Conservation (phyloP, 2,329 filamentous ascomycete genomes). For the Curvularia sp. region DNA sequence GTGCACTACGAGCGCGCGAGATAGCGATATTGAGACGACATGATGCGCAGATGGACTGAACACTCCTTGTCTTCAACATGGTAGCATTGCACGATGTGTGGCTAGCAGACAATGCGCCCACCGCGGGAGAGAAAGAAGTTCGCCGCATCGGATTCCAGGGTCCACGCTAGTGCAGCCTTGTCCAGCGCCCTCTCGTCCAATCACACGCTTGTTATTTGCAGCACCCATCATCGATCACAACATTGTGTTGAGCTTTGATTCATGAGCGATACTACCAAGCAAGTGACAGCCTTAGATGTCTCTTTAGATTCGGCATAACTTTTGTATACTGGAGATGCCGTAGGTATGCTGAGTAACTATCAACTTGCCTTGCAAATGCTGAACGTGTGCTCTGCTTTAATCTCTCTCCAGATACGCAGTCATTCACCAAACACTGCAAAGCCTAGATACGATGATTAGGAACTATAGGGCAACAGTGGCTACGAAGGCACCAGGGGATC, state of each 20-base stretch:
- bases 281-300: neutral
- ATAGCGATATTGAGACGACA: conserved; percentile 44
- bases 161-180: conserved; percentile 29
- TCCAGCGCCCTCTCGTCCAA: conserved; percentile 26
- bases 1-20: conserved; percentile 36
- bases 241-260: neutral
- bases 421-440: neutral
- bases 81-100: conserved; percentile 19
- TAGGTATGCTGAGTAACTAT: neutral
- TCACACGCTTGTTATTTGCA: conserved; percentile 23
- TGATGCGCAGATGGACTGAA: conserved; percentile 43
- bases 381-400: neutral
- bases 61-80: conserved; percentile 43
- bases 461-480: neutral
- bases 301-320: neutral
- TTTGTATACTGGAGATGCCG: neutral
- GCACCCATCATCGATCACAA: neutral
- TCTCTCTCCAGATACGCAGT: neutral
- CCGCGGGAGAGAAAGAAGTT: conserved; percentile 43
- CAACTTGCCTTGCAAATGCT: neutral
- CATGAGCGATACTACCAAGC: neutral
- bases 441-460: neutral
- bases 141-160: conserved; percentile 35
- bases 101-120: conserved; percentile 11
- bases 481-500: neutral